Evolutionary conservation across 2,329 filamentous ascomycete genomes (phyloP).

Genomic region (Reticulascus tulasneorum): DNA sequence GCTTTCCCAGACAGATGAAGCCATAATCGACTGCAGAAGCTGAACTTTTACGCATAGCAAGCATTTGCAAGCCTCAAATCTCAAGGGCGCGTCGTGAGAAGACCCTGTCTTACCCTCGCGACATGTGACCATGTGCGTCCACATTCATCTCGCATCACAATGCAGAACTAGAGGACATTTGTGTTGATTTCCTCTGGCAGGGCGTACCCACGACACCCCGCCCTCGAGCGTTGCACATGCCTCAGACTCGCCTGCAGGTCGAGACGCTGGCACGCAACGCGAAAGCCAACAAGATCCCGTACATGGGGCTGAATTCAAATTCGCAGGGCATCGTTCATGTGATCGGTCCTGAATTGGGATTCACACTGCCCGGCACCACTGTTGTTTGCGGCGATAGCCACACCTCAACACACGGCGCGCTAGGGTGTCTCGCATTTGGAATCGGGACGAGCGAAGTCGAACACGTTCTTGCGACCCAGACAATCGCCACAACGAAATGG

Average conservation of each 20-base stretch:
- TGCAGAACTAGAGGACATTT: background rate
- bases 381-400: conserved; percentile 98
- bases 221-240: conserved; percentile 90
- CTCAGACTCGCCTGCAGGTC: conserved; percentile 88
- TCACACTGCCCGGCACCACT: conserved; percentile 94
- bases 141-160: conserved; percentile 47
- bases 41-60: conserved; percentile 60
- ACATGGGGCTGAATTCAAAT: conserved; percentile 94
- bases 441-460: conserved; percentile 98
- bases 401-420: conserved; percentile 96
- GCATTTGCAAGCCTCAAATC: conserved; percentile 94
- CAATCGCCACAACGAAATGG: conserved; percentile 87
- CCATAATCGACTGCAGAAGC: background rate
- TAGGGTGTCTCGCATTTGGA: conserved; percentile 90
- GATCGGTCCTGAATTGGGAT: conserved; percentile 96
- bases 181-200: conserved; percentile 39
- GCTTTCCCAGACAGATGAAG: conserved; percentile 25
- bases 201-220: conserved; percentile 91
- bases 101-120: conserved; percentile 93
- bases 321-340: conserved; percentile 98
- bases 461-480: conserved; percentile 95
- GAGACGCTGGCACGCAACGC: conserved; percentile 96
- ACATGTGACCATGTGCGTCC: conserved; percentile 98
- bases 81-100: conserved; percentile 79
- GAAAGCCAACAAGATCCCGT: conserved; percentile 92